Conservation (phyloP, 1,284 basidiomycete species). For the Tausonia pullulans region DNA sequence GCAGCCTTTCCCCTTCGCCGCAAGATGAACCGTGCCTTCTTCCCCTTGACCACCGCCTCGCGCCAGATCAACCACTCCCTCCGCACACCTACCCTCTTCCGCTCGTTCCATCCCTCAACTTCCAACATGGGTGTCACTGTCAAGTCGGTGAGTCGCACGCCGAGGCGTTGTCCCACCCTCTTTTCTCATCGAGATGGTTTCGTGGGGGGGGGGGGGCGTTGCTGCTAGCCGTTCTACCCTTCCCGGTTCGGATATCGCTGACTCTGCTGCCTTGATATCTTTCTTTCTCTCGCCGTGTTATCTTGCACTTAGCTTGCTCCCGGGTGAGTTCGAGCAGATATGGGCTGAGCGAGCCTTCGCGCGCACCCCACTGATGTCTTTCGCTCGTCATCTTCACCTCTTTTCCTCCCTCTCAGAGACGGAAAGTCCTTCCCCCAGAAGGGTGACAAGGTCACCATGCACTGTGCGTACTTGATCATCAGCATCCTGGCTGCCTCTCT, state of each 20-base stretch:
- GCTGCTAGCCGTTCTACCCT: not conserved
- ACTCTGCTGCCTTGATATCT: no score
- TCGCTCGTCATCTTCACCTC: not conserved
- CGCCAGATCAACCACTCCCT: no score
- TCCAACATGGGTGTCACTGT: slow-evolving; percentile 15
- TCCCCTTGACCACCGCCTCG: no score
- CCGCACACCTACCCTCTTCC: not conserved
- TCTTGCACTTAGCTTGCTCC: not conserved
- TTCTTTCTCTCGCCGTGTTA: no score
- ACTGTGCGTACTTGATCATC: slow-evolving; percentile 20
- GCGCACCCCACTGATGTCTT: not conserved
- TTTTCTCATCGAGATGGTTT: no score
- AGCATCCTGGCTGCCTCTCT: no score
- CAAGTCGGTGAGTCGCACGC: slow-evolving; percentile 1
- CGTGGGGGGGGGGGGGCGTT: not conserved
- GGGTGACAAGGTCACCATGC: slow-evolving; percentile 31
- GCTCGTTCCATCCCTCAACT: not conserved
- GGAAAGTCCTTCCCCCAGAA: slow-evolving; percentile 18
- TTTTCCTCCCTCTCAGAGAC: slow-evolving; percentile 32
- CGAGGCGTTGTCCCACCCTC: no score
- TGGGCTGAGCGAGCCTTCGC: not conserved
- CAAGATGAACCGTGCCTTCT: no score
- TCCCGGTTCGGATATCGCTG: not conserved
- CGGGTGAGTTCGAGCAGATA: not conserved
- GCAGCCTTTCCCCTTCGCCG: no score